Percentiles rank a stretch among this genome's conserved stretches.
Evolutionary conservation across 352 stramenopile species (phyloP).

Genomic region (Phytophthora kernoviae): DNA sequence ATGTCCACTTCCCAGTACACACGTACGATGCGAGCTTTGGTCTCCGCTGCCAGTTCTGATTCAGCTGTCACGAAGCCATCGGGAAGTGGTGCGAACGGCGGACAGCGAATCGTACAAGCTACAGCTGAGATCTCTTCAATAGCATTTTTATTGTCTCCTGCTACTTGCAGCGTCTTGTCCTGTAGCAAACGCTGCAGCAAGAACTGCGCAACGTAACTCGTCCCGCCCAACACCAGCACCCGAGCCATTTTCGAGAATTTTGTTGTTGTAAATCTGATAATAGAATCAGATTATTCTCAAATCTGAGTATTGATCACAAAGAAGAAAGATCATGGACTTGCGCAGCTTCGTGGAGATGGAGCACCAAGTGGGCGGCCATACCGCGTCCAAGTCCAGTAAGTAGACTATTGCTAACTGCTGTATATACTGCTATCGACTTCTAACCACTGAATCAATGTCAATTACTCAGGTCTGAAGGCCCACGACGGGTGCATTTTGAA

Average conservation of each 20-base stretch:
- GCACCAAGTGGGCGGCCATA: conserved; percentile 84
- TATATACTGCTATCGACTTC: neutral
- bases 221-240: conserved; percentile 61
- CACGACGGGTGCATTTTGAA: conserved; percentile 79
- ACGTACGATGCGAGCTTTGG: conserved; percentile 16
- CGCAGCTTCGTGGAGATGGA: conserved; percentile 52
- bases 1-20: conserved; percentile 57
- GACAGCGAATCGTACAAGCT: conserved; percentile 48
- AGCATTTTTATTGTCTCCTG: neutral
- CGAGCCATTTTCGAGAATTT: conserved; percentile 26
- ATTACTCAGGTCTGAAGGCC: conserved; percentile 62
- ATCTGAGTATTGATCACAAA: neutral
- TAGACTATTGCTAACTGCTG: neutral
- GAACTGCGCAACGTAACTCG: conserved; percentile 77
- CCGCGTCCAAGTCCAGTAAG: conserved; percentile 69
- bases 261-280: conserved; percentile 8
- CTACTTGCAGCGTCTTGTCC: conserved; percentile 4
- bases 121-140: conserved; percentile 10
- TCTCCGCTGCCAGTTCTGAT: neutral
- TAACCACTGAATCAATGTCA: neutral
- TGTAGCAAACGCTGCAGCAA: conserved; percentile 40
- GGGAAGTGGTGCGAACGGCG: conserved; percentile 23
- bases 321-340: conserved; percentile 13
- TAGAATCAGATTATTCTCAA: conserved; percentile 7
- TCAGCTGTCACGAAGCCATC: conserved; percentile 27